phyloP scores from a whole-genome alignment of 2,329 filamentous ascomycete genomes.

The Orbilia quercus region DNA sequence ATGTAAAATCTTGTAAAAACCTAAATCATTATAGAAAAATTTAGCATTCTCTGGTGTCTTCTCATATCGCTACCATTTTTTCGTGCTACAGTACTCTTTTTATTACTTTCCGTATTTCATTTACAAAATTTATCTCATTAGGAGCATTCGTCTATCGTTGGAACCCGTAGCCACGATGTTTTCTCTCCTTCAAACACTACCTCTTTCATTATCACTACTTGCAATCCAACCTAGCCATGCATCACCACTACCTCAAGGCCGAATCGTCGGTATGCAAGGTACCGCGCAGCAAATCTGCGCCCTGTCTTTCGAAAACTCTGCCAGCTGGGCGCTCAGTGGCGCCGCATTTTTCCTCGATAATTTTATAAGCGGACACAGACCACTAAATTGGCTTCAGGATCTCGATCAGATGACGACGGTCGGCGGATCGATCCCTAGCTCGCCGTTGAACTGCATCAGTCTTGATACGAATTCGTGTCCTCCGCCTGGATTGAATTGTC shows the following conservation, averaged over 20 bases:
- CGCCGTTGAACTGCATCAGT: background rate
- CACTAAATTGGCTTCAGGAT: background rate
- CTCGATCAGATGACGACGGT: slow-evolving; percentile 10
- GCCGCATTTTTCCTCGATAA: slow-evolving; percentile 15
- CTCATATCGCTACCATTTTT: no score
- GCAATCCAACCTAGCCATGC: background rate
- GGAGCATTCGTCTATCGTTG: no score
- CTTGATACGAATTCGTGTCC: background rate
- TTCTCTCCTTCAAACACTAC: background rate
- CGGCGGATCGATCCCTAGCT: background rate
- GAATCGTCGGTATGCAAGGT: background rate
- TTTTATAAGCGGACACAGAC: background rate
- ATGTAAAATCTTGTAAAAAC: no score
- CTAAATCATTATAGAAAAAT: no score
- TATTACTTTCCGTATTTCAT: no score
- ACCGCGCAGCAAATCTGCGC: slow-evolving; percentile 4
- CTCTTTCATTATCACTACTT: background rate
- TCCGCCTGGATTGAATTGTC: background rate
- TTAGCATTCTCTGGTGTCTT: no score
- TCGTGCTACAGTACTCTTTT: no score
- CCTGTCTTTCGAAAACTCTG: background rate
- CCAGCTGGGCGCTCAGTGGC: slow-evolving; percentile 11
- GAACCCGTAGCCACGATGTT: no score
- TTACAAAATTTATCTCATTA: no score
- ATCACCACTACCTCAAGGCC: slow-evolving; percentile 7